phyloP scores from a whole-genome alignment of 2,329 filamentous ascomycete species.

The Arthrobotrys sinensis region DNA sequence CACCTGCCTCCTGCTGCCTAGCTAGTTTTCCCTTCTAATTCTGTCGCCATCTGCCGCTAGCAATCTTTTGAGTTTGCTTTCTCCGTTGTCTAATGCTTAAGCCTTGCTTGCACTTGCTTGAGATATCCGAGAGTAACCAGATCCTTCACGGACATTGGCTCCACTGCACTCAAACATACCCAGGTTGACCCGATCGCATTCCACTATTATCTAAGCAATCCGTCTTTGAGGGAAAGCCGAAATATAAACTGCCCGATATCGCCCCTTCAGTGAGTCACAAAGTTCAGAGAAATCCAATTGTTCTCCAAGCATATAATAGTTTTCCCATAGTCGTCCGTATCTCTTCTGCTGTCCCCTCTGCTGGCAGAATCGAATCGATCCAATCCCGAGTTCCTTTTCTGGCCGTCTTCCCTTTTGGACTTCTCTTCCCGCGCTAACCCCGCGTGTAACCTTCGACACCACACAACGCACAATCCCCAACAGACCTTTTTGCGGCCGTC shows the following conservation, averaged over 20 bases:
- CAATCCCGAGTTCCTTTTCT: constrained; percentile 14
- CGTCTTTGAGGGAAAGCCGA: background rate
- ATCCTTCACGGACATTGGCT: constrained; percentile 27
- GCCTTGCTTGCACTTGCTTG: background rate
- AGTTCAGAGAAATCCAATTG: background rate
- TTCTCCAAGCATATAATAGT: background rate
- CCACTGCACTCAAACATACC: background rate
- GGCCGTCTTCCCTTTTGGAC: constrained; percentile 29
- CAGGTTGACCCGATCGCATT: constrained; percentile 8
- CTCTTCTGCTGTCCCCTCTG: background rate
- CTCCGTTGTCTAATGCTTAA: background rate
- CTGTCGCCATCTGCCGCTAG: constrained; percentile 1
- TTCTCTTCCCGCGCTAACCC: constrained; percentile 27
- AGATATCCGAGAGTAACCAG: constrained; percentile 21
- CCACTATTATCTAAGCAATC: constrained; percentile 14
- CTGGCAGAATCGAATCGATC: background rate
- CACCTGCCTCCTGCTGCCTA: constrained; percentile 7
- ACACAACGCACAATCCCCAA: constrained; percentile 55
- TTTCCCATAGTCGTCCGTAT: background rate
- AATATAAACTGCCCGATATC: constrained; percentile 37
- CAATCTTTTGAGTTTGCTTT: constrained; percentile 23
- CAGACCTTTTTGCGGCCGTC: background rate
- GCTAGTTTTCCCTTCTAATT: background rate
- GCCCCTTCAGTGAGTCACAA: constrained; percentile 39
- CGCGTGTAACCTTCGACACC: constrained; percentile 44